Conservation (phyloP, 2,329 filamentous ascomycete genomes). For the Paecilomyces formosus region DNA sequence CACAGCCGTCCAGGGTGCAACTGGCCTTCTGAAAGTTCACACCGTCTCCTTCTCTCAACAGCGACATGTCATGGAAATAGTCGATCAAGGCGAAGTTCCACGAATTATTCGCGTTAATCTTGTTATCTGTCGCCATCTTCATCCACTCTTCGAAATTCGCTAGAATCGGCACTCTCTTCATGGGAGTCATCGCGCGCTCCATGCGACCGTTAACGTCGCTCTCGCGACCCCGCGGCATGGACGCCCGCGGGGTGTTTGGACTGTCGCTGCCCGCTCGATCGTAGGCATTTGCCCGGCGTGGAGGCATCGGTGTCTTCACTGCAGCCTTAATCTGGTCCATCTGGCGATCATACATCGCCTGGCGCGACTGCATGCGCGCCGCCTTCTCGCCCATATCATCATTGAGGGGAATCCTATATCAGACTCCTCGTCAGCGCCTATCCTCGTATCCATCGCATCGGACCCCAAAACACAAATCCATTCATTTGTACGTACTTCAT, state of each 20-base stretch:
- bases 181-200: slow-evolving; percentile 73
- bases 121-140: slow-evolving; percentile 99
- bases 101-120: slow-evolving; percentile 95
- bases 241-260: slow-evolving; percentile 43
- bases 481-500: slow-evolving; percentile 36
- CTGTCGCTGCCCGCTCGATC: slow-evolving; percentile 34
- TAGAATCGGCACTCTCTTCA: slow-evolving; percentile 90
- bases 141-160: slow-evolving; percentile 99
- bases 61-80: slow-evolving; percentile 98
- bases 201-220: slow-evolving; percentile 56
- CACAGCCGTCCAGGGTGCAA: slow-evolving; percentile 93
- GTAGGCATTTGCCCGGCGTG: slow-evolving; percentile 25
- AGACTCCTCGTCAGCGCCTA: not conserved
- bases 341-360: slow-evolving; percentile 81
- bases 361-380: slow-evolving; percentile 74
- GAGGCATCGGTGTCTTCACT: slow-evolving; percentile 39
- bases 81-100: slow-evolving; percentile 99
- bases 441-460: not conserved
- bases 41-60: slow-evolving; percentile 90
- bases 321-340: slow-evolving; percentile 86
- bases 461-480: not conserved
- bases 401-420: slow-evolving; percentile 77
- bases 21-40: slow-evolving; percentile 99
- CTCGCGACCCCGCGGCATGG: slow-evolving; percentile 26
- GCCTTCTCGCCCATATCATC: slow-evolving; percentile 93